Percentiles rank a stretch among this genome's conserved stretches.
Evolutionary conservation across 805 yeast species (phyloP).

Genomic region (Kregervanrija pseudodelftensis): DNA sequence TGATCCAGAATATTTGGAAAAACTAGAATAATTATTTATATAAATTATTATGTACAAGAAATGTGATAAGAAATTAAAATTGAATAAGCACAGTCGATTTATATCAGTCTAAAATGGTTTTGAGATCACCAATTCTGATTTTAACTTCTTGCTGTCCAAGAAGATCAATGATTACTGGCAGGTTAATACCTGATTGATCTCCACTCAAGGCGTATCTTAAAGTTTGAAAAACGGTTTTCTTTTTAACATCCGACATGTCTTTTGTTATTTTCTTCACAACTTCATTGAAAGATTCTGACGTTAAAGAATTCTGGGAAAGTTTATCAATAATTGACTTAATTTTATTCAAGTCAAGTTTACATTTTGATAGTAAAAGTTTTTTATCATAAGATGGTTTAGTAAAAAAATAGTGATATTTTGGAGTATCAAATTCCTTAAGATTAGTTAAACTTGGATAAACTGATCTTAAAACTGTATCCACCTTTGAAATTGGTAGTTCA

Average conservation of each 20-base stretch:
- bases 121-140: slow-evolving; percentile 17
- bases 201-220: slow-evolving; percentile 68
- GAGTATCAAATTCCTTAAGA: slow-evolving; percentile 42
- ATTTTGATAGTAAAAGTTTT: slow-evolving; percentile 10
- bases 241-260: slow-evolving; percentile 14
- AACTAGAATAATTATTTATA: slow-evolving; percentile 19
- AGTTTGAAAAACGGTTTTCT: slow-evolving; percentile 45
- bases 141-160: slow-evolving; percentile 40
- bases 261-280: slow-evolving; percentile 4
- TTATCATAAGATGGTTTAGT: slow-evolving; percentile 26
- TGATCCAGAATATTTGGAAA: slow-evolving; percentile 77
- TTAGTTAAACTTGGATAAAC: slow-evolving; percentile 46
- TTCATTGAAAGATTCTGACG: slow-evolving; percentile 8
- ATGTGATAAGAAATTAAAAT: neutral
- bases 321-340: slow-evolving; percentile 2
- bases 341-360: slow-evolving; percentile 10
- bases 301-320: slow-evolving; percentile 7
- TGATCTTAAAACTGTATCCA: slow-evolving; percentile 33
- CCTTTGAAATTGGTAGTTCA: slow-evolving; percentile 23
- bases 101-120: neutral
- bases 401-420: slow-evolving; percentile 44
- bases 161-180: slow-evolving; percentile 49
- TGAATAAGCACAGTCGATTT: neutral
- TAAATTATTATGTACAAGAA: slow-evolving; percentile 9
- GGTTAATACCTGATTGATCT: slow-evolving; percentile 58